phyloP scores from a whole-genome alignment of 75 land plant genomes.

The Cryptomeria japonica region DNA sequence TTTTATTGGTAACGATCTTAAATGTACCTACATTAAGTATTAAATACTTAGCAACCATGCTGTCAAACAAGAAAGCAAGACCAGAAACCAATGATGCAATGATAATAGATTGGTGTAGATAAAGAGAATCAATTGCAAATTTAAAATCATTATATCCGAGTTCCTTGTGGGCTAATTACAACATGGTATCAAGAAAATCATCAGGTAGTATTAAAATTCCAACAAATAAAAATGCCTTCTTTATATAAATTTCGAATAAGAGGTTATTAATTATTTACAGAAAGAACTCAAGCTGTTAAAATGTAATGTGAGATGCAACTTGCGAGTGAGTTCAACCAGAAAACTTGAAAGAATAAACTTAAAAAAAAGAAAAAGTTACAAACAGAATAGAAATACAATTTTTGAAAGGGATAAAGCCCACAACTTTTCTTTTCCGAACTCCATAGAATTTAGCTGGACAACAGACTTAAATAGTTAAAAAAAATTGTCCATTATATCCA shows the following conservation, averaged over 20 bases:
- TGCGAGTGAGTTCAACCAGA: neutral
- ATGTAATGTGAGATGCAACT: neutral
- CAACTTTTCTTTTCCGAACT: no score
- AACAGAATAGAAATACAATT: neutral
- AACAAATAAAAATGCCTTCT: neutral
- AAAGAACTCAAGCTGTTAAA: neutral
- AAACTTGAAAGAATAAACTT: neutral
- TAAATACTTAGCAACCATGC: neutral
- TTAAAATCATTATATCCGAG: neutral
- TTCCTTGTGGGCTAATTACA: neutral
- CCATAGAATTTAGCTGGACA: neutral
- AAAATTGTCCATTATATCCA: neutral
- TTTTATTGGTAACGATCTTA: conserved; percentile 12
- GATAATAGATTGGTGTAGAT: neutral
- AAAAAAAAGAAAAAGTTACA: neutral
- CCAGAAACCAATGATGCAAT: neutral
- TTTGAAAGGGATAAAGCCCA: no score
- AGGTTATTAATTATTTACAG: neutral
- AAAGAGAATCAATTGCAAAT: neutral
- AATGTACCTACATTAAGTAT: neutral
- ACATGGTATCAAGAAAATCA: neutral
- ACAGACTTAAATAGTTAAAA: neutral
- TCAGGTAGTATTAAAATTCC: neutral
- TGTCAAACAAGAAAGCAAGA: neutral
- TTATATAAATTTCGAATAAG: neutral